Evolutionary conservation across 805 yeast genomes (phyloP).

Genomic region (Starmerella cellae): DNA sequence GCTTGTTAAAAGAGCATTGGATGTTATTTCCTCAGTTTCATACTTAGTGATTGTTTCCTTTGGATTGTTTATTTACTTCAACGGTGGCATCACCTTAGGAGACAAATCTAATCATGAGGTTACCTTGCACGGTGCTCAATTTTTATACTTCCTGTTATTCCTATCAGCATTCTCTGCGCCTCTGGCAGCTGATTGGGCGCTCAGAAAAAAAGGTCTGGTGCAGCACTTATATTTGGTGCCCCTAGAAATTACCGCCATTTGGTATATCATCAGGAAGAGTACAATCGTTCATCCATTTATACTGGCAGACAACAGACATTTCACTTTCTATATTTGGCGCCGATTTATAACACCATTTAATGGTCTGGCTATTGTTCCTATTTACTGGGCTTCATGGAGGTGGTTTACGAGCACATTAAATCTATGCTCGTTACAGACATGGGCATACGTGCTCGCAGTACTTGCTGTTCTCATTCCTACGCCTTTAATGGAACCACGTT

Average conservation of each 20-base stretch:
- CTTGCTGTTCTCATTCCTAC: slow-evolving; percentile 64
- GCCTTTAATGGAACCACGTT: slow-evolving; percentile 88
- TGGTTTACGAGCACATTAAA: slow-evolving; percentile 27
- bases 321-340: slow-evolving; percentile 73
- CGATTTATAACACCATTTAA: slow-evolving; percentile 34
- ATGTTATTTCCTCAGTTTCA: slow-evolving; percentile 3
- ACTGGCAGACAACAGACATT: slow-evolving; percentile 88
- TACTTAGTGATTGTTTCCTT: slow-evolving; percentile 36
- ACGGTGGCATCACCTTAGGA: slow-evolving; percentile 82
- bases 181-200: slow-evolving; percentile 41
- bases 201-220: not conserved
- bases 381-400: slow-evolving; percentile 48
- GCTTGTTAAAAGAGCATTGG: not conserved
- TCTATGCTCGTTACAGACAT: slow-evolving; percentile 8
- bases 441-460: slow-evolving; percentile 41
- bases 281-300: slow-evolving; percentile 81
- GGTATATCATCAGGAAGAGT: slow-evolving; percentile 16
- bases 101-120: slow-evolving; percentile 76
- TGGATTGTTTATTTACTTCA: slow-evolving; percentile 42
- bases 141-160: slow-evolving; percentile 64
- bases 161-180: slow-evolving; percentile 58
- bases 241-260: slow-evolving; percentile 15
- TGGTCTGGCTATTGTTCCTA: slow-evolving; percentile 40
- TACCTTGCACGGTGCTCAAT: slow-evolving; percentile 61
- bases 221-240: slow-evolving; percentile 1